A percentile compares a stretch with the other conserved stretches of the same genome.
Conservation (phyloP, 2,329 filamentous ascomycete genomes). For the Aspergillus awamori region DNA sequence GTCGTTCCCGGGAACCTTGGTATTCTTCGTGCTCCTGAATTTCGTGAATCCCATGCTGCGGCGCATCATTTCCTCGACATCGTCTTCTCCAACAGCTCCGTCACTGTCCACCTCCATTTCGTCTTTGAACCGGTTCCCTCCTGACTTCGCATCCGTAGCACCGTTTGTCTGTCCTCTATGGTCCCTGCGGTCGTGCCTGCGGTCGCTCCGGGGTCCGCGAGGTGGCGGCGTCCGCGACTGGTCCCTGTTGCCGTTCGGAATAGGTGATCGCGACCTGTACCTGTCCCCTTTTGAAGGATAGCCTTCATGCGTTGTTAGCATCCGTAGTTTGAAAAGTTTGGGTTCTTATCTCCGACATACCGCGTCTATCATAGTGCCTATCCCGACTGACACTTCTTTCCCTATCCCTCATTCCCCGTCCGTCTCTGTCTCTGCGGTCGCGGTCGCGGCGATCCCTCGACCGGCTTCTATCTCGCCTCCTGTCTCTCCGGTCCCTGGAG, state of each 20-base stretch:
- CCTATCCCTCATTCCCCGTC: slow-evolving; percentile 42
- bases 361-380: slow-evolving; percentile 43
- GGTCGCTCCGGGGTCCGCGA: slow-evolving; percentile 38
- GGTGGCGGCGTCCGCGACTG: slow-evolving; percentile 43
- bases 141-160: slow-evolving; percentile 22
- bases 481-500: slow-evolving; percentile 44
- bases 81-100: slow-evolving; percentile 59
- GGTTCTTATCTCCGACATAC: slow-evolving; percentile 27
- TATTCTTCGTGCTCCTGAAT: slow-evolving; percentile 85
- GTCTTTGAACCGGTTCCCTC: slow-evolving; percentile 32
- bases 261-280: slow-evolving; percentile 40
- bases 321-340: neutral
- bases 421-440: slow-evolving; percentile 40
- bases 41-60: slow-evolving; percentile 87
- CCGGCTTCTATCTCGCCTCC: slow-evolving; percentile 47
- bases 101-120: slow-evolving; percentile 49
- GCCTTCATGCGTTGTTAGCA: slow-evolving; percentile 25
- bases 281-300: slow-evolving; percentile 36
- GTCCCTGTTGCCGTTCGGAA: slow-evolving; percentile 39
- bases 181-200: slow-evolving; percentile 36
- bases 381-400: slow-evolving; percentile 45
- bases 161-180: slow-evolving; percentile 30
- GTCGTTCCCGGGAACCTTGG: slow-evolving; percentile 85
- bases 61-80: slow-evolving; percentile 72
- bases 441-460: slow-evolving; percentile 45